These are phyloP conservation scores for Chrysanthemum lavandulifolium DNA, from an alignment of 129 eudicot species.

Conservation along the genomic window DNA sequence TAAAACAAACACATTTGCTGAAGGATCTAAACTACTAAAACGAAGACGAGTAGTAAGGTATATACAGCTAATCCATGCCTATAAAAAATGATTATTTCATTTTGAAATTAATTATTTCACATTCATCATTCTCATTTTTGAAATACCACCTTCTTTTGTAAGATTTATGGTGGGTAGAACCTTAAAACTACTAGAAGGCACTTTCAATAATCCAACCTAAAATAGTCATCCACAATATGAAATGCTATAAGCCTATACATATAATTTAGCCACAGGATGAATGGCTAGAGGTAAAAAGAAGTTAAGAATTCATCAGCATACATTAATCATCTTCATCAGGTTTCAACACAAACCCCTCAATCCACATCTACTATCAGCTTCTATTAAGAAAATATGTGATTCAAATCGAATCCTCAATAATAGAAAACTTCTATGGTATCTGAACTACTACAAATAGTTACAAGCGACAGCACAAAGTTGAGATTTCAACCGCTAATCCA, in stretches of 20 bases:
- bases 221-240: not conserved
- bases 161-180: slow-evolving; percentile 9
- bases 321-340: too few species aligned
- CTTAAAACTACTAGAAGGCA: not conserved
- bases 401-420: not conserved
- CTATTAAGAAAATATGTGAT: slow-evolving; percentile 5
- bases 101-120: not conserved
- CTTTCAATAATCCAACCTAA: not conserved
- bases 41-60: too few species aligned
- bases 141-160: not conserved
- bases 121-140: slow-evolving; percentile 5
- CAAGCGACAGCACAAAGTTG: slow-evolving; percentile 5
- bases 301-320: too few species aligned
- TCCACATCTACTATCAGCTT: not conserved
- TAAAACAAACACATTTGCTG: too few species aligned
- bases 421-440: not conserved
- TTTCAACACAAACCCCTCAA: not conserved
- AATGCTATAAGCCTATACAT: not conserved
- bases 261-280: not conserved
- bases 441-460: not conserved
- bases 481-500: not conserved
- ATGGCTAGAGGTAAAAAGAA: too few species aligned
- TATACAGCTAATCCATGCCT: not conserved
- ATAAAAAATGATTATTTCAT: too few species aligned
- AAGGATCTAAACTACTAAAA: too few species aligned